Conservation (phyloP, 768 basidiomycete genomes). For the Naganishia randhawae region DNA sequence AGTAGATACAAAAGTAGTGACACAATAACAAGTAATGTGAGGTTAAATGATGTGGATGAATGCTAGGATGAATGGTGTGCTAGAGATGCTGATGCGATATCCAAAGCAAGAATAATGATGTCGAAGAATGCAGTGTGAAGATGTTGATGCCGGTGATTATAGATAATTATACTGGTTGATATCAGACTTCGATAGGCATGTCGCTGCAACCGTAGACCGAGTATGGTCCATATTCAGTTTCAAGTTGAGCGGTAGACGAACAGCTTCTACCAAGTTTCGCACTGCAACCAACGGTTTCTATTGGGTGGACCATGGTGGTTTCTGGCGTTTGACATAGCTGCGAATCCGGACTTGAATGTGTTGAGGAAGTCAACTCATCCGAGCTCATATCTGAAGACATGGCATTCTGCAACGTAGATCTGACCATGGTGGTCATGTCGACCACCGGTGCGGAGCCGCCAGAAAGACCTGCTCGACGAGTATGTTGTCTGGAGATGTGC, state of each 20-base stretch:
- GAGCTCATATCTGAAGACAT: slow-evolving; percentile 6
- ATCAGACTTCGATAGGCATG: slow-evolving; percentile 6
- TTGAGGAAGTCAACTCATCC: slow-evolving; percentile 10
- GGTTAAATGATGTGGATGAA: neutral
- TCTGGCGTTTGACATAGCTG: slow-evolving; percentile 17
- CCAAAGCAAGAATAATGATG: neutral
- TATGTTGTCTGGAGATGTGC: slow-evolving; percentile 7
- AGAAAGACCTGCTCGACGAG: slow-evolving; percentile 16
- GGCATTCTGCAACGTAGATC: neutral
- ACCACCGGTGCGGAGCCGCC: neutral
- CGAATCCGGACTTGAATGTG: slow-evolving; percentile 14
- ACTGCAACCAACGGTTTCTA: neutral
- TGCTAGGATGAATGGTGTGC: neutral
- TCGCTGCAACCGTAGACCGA: slow-evolving; percentile 18
- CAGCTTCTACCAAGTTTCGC: slow-evolving; percentile 1
- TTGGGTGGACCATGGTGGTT: neutral
- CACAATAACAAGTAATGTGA: neutral
- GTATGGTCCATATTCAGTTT: slow-evolving; percentile 9
- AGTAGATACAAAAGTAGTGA: slow-evolving; percentile 2
- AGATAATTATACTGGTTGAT: neutral
- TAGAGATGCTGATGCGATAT: neutral
- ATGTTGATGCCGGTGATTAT: slow-evolving; percentile 12
- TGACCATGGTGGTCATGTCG: slow-evolving; percentile 6
- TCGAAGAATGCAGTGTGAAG: neutral
- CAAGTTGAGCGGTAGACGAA: neutral